These are phyloP conservation scores for Dioscorea zingiberensis DNA, from an alignment of 106 monocot genomes.

Conservation along the genomic window DNA sequence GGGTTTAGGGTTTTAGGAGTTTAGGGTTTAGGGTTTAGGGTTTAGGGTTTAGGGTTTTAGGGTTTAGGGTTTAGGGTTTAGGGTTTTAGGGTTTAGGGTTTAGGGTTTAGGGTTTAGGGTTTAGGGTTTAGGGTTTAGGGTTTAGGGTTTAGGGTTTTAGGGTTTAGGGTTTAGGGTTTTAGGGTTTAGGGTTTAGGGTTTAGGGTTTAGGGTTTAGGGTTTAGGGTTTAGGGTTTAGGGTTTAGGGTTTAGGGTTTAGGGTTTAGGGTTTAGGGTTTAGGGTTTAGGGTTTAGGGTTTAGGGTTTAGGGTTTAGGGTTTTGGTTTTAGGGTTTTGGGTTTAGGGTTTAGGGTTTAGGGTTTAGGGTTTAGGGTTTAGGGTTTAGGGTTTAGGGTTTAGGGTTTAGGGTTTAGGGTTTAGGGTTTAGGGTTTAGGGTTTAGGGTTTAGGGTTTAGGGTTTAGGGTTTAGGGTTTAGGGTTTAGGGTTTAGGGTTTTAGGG, in stretches of 20 bases:
- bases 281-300: slow-evolving; percentile 17
- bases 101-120: slow-evolving; percentile 8
- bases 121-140: slow-evolving; percentile 7
- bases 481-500: slow-evolving; percentile 21
- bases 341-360: slow-evolving; percentile 6
- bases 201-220: slow-evolving; percentile 15
- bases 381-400: slow-evolving; percentile 33
- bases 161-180: slow-evolving; percentile 23
- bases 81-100: slow-evolving; percentile 4
- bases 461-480: slow-evolving; percentile 24
- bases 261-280: not conserved
- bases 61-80: slow-evolving; percentile 24
- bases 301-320: slow-evolving; percentile 30
- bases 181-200: slow-evolving; percentile 13
- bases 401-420: slow-evolving; percentile 23
- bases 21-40: too few relatives aligned
- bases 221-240: slow-evolving; percentile 23
- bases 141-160: slow-evolving; percentile 16
- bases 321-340: slow-evolving; percentile 23
- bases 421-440: slow-evolving; percentile 22
- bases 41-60: too few relatives aligned
- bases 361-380: slow-evolving; percentile 33
- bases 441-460: slow-evolving; percentile 24
- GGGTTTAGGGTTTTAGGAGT: too few relatives aligned
- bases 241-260: slow-evolving; percentile 23